Evolutionary conservation across 345 rosid species (phyloP).

Genomic region (Eucalyptus pumila): DNA sequence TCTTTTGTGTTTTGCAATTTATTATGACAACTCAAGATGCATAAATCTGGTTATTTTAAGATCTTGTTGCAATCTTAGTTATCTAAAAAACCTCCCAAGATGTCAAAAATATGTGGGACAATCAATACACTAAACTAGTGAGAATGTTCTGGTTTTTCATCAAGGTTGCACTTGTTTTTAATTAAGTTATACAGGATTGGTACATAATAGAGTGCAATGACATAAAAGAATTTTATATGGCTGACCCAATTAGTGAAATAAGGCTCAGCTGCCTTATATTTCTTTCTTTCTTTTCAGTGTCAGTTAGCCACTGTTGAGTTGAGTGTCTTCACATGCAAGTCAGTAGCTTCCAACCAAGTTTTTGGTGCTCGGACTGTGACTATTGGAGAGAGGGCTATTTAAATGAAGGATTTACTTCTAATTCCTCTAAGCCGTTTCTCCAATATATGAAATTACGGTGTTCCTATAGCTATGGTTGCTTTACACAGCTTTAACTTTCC

Average conservation of each 20-base stretch:
- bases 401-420: not conserved
- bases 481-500: not conserved
- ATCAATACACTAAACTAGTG: not conserved
- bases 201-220: not conserved
- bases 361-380: not conserved
- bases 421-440: not conserved
- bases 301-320: not conserved
- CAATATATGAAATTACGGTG: not conserved
- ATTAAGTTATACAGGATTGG: not conserved
- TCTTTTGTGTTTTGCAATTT: not conserved
- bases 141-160: not conserved
- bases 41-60: not conserved
- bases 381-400: not conserved
- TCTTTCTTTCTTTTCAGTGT: not conserved
- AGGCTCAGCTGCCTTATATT: not conserved
- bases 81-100: not conserved
- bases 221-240: not conserved
- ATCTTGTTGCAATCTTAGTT: not conserved
- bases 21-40: not conserved
- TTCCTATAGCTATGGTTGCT: not conserved
- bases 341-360: not conserved
- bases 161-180: not conserved
- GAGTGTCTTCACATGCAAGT: not conserved
- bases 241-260: not conserved
- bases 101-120: not conserved